Base-by-base conservation (phyloP, 129 eudicot species). In the Flaveria bidentis region DNA sequence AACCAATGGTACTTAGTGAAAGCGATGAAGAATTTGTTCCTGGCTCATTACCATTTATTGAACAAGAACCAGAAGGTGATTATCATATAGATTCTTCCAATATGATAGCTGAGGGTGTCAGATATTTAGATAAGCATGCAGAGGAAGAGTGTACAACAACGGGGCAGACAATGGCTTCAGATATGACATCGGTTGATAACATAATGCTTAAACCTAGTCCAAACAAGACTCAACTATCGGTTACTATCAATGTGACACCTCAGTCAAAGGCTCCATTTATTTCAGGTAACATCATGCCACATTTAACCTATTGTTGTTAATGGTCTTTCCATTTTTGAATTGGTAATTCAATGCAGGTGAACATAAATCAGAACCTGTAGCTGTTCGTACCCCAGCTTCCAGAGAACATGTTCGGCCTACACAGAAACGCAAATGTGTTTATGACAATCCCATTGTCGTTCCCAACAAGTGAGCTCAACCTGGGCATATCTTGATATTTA, bases 341-440 rank as follows among this genome's bases (percentile, higher is more conserved):
- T 18, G 44, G 13, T 66, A 63, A 26, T 61, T 52, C 46, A 79
- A 75, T 81, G 73, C 88, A 83, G 92, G 84, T 69, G 79, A 49
- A 42, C 46, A 49, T 61, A 69, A 76, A 9, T 81, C 82, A 5
- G 89, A 88, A 47, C 47, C 66, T 49, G 74, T 85, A 65, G 85
- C 73, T 80, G 81, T 88, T 23, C 92, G 55, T 22, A 93, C 98
- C 30, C 97, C 98, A 15, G 92, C 92, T 75, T 52, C 85, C 47
- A 84, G 57, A 76, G 92, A 91, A 76, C 73, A 79, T 39, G 62
- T 74, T 71, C 78, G 80, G 74, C 57, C 81, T 49, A 45, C 66
- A 9, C 68, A 69, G 78, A 93, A 93, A 84, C 83, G 89, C 36
- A 87, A 81, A 62, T 71, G 72, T 63, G 47, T 77, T 73, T 25